Evolutionary conservation across 2,329 filamentous ascomycete species (phyloP).

Genomic region (Helotiales sp.): DNA sequence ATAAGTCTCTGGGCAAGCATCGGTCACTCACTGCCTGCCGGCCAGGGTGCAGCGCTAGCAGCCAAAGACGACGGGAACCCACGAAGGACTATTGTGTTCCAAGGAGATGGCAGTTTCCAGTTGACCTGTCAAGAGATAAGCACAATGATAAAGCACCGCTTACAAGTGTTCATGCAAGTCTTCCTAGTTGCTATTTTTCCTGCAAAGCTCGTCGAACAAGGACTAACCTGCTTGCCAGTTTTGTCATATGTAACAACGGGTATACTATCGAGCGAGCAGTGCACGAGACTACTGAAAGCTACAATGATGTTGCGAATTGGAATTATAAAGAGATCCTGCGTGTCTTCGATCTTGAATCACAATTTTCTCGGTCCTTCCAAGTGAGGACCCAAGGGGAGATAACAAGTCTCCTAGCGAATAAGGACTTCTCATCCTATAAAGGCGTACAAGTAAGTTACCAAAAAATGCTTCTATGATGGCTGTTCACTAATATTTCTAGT

Average conservation of each 20-base stretch:
- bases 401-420: too few species aligned
- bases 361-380: too few species aligned
- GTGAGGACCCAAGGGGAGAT: too few species aligned
- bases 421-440: too few species aligned
- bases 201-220: too few species aligned
- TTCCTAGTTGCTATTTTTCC: too few species aligned
- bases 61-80: slow-evolving; percentile 59
- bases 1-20: slow-evolving; percentile 71
- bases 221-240: too few species aligned
- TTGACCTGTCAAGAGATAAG: slow-evolving; percentile 78
- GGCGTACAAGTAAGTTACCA: too few species aligned
- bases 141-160: slow-evolving; percentile 72
- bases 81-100: slow-evolving; percentile 67
- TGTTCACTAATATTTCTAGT: too few species aligned
- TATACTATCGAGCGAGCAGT: slow-evolving; percentile 87
- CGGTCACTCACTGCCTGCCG: slow-evolving; percentile 59
- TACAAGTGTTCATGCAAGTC: slow-evolving; percentile 77
- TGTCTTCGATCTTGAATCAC: too few species aligned
- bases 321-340: slow-evolving; percentile 65
- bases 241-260: slow-evolving; percentile 81
- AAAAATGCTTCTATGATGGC: too few species aligned
- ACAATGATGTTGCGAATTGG: slow-evolving; percentile 80
- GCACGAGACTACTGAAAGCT: slow-evolving; percentile 73
- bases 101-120: slow-evolving; percentile 66
- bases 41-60: slow-evolving; percentile 69